These are phyloP conservation scores for Ichthyophthirius multifiliis DNA, from an alignment of 169 alveolate genomes.

Conservation along the genomic window DNA sequence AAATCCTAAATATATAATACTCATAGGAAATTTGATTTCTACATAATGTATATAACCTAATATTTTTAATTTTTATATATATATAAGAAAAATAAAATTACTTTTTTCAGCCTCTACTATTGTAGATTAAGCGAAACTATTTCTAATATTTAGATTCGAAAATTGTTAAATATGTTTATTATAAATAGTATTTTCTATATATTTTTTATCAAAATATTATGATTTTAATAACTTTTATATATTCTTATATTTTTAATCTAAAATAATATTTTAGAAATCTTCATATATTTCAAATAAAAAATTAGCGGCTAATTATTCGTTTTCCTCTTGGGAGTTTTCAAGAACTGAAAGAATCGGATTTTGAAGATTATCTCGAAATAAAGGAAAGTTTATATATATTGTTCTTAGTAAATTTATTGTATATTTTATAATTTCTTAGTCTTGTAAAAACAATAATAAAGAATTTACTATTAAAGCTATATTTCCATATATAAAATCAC, in stretches of 20 bases:
- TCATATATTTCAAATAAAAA: neutral
- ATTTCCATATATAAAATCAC: neutral
- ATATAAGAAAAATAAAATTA: neutral
- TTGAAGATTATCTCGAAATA: neutral
- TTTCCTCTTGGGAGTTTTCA: too few relatives aligned
- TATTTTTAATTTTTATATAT: neutral
- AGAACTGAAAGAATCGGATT: neutral
- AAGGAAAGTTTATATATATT: neutral
- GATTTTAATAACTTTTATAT: neutral
- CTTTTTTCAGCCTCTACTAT: slow-evolving; percentile 12
- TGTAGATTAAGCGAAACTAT: neutral
- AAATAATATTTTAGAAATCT: neutral
- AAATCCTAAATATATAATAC: slow-evolving; percentile 1
- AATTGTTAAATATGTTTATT: neutral
- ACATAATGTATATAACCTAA: slow-evolving; percentile 5
- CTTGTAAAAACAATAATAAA: neutral
- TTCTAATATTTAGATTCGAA: neutral
- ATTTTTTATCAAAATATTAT: neutral
- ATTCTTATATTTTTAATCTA: neutral
- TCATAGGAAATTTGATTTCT: neutral
- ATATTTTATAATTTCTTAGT: neutral
- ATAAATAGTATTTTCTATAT: neutral
- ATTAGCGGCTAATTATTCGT: slow-evolving; percentile 9
- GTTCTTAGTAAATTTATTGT: neutral
- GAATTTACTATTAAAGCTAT: slow-evolving; percentile 8